Conservation (phyloP, 75 land plant genomes). For the Selaginella moellendorffii region DNA sequence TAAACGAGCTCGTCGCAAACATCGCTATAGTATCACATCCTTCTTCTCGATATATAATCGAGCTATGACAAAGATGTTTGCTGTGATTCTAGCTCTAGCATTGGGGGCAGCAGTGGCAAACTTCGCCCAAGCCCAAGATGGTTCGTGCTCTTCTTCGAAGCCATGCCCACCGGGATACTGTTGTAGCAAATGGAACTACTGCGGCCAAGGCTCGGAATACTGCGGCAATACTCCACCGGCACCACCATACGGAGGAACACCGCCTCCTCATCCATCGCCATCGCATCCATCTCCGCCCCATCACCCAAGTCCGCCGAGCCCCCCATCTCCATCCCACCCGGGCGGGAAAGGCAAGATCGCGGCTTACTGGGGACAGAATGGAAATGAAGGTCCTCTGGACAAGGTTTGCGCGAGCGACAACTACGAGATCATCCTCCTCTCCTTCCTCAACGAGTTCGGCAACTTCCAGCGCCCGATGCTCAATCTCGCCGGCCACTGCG, state of each 20-base stretch:
- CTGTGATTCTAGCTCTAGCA: too few species aligned
- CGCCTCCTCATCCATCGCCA: too few species aligned
- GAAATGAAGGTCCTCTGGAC: not conserved
- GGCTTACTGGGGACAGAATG: constrained; percentile 6
- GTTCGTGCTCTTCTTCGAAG: not conserved
- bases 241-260: too few species aligned
- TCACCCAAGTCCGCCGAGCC: not conserved
- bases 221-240: not conserved
- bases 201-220: not conserved
- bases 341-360: not conserved
- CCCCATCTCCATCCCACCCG: not conserved
- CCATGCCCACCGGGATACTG: not conserved
- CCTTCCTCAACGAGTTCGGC: not conserved
- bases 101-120: too few species aligned
- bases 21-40: too few species aligned
- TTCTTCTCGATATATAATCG: too few species aligned
- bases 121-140: not conserved
- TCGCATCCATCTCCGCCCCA: too few species aligned
- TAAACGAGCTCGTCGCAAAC: too few species aligned
- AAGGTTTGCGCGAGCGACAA: not conserved
- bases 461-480: not conserved
- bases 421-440: not conserved
- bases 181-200: not conserved
- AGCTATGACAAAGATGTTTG: too few species aligned
- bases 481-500: constrained; percentile 8